Evolutionary conservation across 169 alveolate genomes (phyloP).

Genomic region (Ichthyophthirius multifiliis): DNA sequence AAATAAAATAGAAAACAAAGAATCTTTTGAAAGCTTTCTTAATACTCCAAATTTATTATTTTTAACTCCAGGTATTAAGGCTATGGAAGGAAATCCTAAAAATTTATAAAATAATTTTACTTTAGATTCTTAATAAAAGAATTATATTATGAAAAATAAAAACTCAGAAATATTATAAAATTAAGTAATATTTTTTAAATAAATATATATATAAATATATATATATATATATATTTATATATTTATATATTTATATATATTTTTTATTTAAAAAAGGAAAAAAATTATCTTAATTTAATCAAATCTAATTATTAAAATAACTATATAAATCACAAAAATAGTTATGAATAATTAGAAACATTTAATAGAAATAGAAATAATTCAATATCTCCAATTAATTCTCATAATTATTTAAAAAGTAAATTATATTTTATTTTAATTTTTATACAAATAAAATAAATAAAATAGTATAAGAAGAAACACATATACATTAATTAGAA

Average conservation of each 20-base stretch:
- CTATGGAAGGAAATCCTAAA: no score
- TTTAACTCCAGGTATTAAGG: no score
- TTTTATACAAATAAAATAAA: not conserved
- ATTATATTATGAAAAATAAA: no score
- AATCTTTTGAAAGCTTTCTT: not conserved
- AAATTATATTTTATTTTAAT: not conserved
- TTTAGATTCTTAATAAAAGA: no score
- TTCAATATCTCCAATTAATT: not conserved
- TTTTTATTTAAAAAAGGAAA: not conserved
- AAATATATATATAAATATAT: no score
- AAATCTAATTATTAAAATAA: not conserved
- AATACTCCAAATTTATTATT: not conserved
- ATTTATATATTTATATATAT: no score
- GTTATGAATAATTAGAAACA: not conserved
- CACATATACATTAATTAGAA: not conserved
- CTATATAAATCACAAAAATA: not conserved
- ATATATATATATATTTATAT: no score
- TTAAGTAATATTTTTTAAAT: no score
- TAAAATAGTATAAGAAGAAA: no score
- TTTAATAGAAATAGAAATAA: not conserved
- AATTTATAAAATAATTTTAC: no score
- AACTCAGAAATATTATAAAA: no score
- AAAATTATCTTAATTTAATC: not conserved
- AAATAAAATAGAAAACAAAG: not conserved
- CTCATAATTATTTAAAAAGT: not conserved